Evolutionary conservation across 78 protist species (phyloP), one percentile per base, ranked within the genome.

Genomic region (Monosiga brevicollis): DNA sequence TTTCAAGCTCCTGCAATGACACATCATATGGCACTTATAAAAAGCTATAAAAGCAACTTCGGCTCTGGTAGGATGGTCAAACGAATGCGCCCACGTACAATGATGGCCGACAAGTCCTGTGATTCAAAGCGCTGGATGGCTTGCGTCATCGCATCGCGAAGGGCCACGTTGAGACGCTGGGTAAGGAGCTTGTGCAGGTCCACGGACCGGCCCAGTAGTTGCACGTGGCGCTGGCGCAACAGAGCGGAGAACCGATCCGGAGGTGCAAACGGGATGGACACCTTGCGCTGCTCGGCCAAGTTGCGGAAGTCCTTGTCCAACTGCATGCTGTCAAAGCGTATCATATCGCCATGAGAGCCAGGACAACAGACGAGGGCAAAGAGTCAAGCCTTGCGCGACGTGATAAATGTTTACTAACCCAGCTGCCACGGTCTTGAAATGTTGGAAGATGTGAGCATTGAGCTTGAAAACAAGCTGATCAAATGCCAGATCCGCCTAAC

Each of bases 381-480:
- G 70, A 54, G 70, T 54, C 70, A 54, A 15, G 32, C 9, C n/a
- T n/a, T n/a, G n/a, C n/a, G n/a, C n/a, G n/a, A 49, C 62, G 15
- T 15, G 29, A 70, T 22, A 32, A 9, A 3, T 23, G 54, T 3
- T 22, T 3, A 1, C 39, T 34, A 41, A 73, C 35, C 73, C 26
- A 0, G 88, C 75, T 0, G 96, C 95, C 37, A 70, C 77, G 36
- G 39, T 35, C 85, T 94, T 94, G 88, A 43, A 92, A 79, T 92
- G 88, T n/a, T 71, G 24, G 34, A 79, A 94, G 79, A 93, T 79
- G 24, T 80, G 78, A 29, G 92, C 93, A 34, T 80, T 23, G 34
- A 94, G 73, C 74, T 91, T 87, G 80, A 76, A 95, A 40, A 95
- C 79, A 26, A 95, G 37, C 86, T 95, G 96, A 76, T 95, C 97